A percentile compares a stretch with the other conserved stretches of the same genome.
Evolutionary conservation across 2,329 filamentous ascomycete species (phyloP).

Genomic region (Trichoderma sp.): DNA sequence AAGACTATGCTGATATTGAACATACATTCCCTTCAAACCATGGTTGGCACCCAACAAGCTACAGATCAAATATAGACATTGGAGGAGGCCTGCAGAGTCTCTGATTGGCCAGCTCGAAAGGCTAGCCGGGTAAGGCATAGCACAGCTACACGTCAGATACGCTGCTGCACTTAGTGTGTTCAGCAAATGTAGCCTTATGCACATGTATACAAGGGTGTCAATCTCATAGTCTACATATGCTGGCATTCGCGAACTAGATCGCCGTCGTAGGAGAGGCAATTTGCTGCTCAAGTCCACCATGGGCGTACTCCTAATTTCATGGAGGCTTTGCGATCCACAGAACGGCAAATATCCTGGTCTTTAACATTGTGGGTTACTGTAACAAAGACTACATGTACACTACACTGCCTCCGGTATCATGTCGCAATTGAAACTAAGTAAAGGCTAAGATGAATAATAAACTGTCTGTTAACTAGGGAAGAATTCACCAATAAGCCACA

Average conservation of each 20-base stretch:
- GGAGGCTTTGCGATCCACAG: not conserved
- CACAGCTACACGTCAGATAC: not conserved
- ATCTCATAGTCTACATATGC: too few relatives aligned
- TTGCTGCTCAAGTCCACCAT: not conserved
- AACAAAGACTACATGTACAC: not conserved
- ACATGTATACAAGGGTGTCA: not conserved
- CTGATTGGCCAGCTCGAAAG: not conserved
- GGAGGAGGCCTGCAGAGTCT: not conserved
- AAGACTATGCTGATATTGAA: not conserved
- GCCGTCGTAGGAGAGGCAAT: too few relatives aligned
- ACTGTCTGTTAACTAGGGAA: not conserved
- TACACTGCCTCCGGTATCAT: not conserved
- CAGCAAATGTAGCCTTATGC: not conserved
- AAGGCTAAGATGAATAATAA: not conserved
- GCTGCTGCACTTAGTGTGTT: not conserved
- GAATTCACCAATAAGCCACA: slow-evolving; percentile 5
- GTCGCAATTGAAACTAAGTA: not conserved
- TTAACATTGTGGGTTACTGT: not conserved
- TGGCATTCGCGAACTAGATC: too few relatives aligned
- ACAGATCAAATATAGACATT: not conserved
- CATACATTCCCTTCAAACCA: not conserved
- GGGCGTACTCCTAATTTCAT: not conserved
- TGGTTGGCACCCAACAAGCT: not conserved
- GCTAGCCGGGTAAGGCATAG: not conserved
- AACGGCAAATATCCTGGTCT: not conserved